A percentile compares a stretch with the other conserved stretches of the same genome.
Evolutionary conservation across 352 stramenopile species (phyloP).

Genomic region (Phytopythium vexans): DNA sequence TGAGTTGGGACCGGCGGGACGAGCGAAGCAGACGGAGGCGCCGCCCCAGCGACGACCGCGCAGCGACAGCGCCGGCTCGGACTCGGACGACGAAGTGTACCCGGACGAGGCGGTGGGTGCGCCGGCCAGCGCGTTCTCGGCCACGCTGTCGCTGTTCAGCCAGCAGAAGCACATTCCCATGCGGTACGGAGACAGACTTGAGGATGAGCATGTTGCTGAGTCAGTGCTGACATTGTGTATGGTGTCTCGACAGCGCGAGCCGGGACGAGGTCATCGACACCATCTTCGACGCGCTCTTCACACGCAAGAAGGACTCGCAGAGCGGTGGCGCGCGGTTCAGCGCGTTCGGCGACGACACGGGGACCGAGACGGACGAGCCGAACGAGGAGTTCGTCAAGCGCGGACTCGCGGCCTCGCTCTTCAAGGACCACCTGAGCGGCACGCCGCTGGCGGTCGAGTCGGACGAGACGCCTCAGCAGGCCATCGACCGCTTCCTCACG

Average conservation of each 20-base stretch:
- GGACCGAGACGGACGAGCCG: constrained; percentile 73
- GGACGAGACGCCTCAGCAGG: constrained; percentile 41
- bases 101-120: constrained; percentile 32
- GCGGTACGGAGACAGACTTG: constrained; percentile 11
- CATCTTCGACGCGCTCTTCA: constrained; percentile 75
- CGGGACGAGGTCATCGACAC: constrained; percentile 82
- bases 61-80: constrained; percentile 38
- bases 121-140: constrained; percentile 56
- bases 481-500: constrained; percentile 71
- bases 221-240: not conserved
- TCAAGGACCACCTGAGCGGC: constrained; percentile 59
- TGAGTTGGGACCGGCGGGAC: not conserved
- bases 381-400: constrained; percentile 87
- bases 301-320: constrained; percentile 9
- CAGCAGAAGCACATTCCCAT: constrained; percentile 80
- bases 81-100: constrained; percentile 67
- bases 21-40: constrained; percentile 1
- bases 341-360: constrained; percentile 70
- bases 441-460: constrained; percentile 15
- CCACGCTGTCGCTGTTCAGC: constrained; percentile 70
- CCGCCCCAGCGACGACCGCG: constrained; percentile 20
- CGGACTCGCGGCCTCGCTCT: constrained; percentile 67
- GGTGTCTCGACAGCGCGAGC: constrained; percentile 37
- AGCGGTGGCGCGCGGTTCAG: constrained; percentile 33
- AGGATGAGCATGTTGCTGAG: not conserved